A percentile compares a stretch with the other conserved stretches of the same genome.
Conservation (phyloP, 352 stramenopile genomes). For the Globisporangium lucens region DNA sequence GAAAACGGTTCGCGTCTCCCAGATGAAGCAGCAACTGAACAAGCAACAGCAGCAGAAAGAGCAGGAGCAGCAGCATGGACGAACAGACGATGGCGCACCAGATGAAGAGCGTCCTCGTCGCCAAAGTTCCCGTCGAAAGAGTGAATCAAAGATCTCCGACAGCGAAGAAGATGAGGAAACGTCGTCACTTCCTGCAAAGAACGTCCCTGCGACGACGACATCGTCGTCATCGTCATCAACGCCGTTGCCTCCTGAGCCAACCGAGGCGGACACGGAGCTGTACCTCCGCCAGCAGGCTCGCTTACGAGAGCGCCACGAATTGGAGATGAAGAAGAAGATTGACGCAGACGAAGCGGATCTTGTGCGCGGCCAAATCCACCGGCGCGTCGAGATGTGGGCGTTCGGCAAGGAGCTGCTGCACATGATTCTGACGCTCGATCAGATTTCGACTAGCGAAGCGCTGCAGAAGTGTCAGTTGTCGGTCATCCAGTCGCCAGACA, state of each 20-base stretch:
- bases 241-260: constrained; percentile 68
- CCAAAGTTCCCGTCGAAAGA: constrained; percentile 34
- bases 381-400: constrained; percentile 76
- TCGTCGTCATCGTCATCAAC: constrained; percentile 24
- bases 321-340: constrained; percentile 78
- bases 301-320: constrained; percentile 73
- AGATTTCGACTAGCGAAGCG: constrained; percentile 71
- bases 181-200: neutral
- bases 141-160: constrained; percentile 53
- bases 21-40: constrained; percentile 84
- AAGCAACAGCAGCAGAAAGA: constrained; percentile 63
- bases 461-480: constrained; percentile 74
- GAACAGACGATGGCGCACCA: constrained; percentile 25
- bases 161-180: constrained; percentile 44
- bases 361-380: constrained; percentile 74
- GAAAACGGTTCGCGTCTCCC: constrained; percentile 80
- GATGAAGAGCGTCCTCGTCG: constrained; percentile 28
- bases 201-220: neutral
- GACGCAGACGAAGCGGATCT: constrained; percentile 79
- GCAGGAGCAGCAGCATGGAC: constrained; percentile 23
- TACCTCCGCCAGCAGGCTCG: constrained; percentile 82
- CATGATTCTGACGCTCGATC: constrained; percentile 83
- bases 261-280: constrained; percentile 65
- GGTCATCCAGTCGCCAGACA: constrained; percentile 75
- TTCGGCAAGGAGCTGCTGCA: constrained; percentile 81